These are phyloP conservation scores for Hura crepitans DNA, from an alignment of 441 rosid species.

Conservation along the genomic window DNA sequence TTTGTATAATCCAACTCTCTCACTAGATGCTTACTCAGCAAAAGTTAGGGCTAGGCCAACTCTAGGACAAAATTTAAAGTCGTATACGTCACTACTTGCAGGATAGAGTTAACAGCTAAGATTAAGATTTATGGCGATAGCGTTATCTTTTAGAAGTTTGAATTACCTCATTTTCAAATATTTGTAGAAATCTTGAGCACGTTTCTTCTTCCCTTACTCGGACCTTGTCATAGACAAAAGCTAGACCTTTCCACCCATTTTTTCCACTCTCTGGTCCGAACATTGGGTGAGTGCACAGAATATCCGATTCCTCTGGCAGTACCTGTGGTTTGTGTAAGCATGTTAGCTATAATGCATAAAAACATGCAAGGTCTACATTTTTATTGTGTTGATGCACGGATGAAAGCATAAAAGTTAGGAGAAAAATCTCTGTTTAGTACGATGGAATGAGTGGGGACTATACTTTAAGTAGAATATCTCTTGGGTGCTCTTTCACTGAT, in stretches of 20 bases:
- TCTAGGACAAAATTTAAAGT: background rate
- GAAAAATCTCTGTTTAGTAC: background rate
- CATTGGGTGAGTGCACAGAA: slow-evolving; percentile 65
- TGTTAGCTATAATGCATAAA: background rate
- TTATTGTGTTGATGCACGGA: too few species aligned
- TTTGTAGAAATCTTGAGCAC: slow-evolving; percentile 45
- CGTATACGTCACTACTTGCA: too few species aligned
- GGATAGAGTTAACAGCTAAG: too few species aligned
- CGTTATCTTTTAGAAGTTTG: too few species aligned
- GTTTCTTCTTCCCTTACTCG: slow-evolving; percentile 35
- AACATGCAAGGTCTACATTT: too few species aligned
- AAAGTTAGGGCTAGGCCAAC: background rate
- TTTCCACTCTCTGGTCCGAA: slow-evolving; percentile 66
- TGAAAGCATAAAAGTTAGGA: too few species aligned
- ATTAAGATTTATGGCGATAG: too few species aligned
- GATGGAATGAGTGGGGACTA: background rate
- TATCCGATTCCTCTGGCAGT: slow-evolving; percentile 45
- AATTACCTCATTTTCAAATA: slow-evolving; percentile 45
- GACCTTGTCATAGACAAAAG: slow-evolving; percentile 47
- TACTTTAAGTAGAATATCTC: slow-evolving; percentile 42
- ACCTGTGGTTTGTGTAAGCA: slow-evolving; percentile 27
- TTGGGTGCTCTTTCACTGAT: slow-evolving; percentile 55
- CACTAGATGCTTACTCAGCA: background rate
- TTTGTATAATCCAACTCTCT: too few species aligned
- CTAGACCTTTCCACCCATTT: slow-evolving; percentile 43